These are phyloP conservation scores for Oryza meridionalis DNA, from an alignment of 176 grass and related monocot species.

Conservation along the genomic window DNA sequence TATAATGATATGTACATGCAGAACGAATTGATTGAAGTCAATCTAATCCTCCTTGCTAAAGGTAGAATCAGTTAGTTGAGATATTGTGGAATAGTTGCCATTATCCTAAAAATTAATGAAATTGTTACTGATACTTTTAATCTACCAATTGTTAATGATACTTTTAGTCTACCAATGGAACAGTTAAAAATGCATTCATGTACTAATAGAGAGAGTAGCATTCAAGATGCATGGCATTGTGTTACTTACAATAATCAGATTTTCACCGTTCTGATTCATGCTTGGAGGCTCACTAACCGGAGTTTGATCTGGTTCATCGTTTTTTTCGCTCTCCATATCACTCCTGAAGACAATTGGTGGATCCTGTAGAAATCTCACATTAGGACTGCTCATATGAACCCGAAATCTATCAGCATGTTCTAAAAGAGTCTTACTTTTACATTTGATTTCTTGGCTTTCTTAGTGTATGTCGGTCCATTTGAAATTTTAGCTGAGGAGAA, in stretches of 20 bases:
- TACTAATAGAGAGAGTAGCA: neutral
- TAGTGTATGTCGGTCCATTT: neutral
- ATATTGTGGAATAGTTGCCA: neutral
- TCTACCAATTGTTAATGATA: neutral
- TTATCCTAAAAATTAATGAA: neutral
- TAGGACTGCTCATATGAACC: slow-evolving; percentile 5
- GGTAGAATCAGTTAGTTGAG: neutral
- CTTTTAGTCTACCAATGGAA: neutral
- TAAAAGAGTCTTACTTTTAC: slow-evolving; percentile 35
- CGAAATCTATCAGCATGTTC: neutral
- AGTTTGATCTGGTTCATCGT: slow-evolving; percentile 24
- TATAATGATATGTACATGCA: neutral
- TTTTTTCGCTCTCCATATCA: slow-evolving; percentile 32
- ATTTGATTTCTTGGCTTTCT: slow-evolving; percentile 45
- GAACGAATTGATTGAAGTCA: neutral
- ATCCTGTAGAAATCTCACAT: slow-evolving; percentile 46
- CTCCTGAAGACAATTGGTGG: neutral
- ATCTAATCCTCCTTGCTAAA: neutral
- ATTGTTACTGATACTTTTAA: neutral
- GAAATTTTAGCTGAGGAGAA: slow-evolving; percentile 21
- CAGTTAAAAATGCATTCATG: slow-evolving; percentile 1
- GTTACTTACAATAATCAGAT: slow-evolving; percentile 3
- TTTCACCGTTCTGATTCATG: neutral
- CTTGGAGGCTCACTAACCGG: neutral
- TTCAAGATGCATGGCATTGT: neutral